phyloP scores from a whole-genome alignment of 164 flowering plant genomes.

The Dillenia turbinata region DNA sequence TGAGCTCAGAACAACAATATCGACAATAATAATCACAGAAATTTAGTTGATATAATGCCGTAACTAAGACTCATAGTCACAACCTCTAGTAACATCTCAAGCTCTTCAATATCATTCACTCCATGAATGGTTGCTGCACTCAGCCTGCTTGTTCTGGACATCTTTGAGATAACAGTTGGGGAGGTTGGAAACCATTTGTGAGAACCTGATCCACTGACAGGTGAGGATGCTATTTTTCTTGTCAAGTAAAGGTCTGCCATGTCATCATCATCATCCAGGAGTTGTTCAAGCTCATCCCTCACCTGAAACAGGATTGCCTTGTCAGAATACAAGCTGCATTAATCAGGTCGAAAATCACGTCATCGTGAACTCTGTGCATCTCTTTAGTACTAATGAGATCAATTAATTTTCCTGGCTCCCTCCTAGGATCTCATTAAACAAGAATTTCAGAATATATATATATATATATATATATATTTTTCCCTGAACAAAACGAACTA shows the following conservation, averaged over 20 bases:
- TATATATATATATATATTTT: background rate
- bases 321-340: too few relatives aligned
- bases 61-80: background rate
- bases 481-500: too few relatives aligned
- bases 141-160: slow-evolving; percentile 80
- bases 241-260: slow-evolving; percentile 95
- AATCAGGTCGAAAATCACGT: too few relatives aligned
- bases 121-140: slow-evolving; percentile 63
- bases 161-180: slow-evolving; percentile 68
- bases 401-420: too few relatives aligned
- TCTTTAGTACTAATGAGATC: too few relatives aligned
- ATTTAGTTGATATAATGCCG: too few relatives aligned
- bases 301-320: slow-evolving; percentile 35
- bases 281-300: slow-evolving; percentile 96
- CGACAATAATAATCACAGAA: background rate
- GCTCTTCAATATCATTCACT: slow-evolving; percentile 93
- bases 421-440: too few relatives aligned
- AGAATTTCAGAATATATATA: background rate
- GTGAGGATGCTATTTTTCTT: slow-evolving; percentile 69
- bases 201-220: slow-evolving; percentile 57
- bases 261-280: slow-evolving; percentile 94
- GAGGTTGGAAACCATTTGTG: slow-evolving; percentile 71
- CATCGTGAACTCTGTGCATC: too few relatives aligned
- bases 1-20: background rate
- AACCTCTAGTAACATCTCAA: slow-evolving; percentile 97